Conservation (phyloP, 768 basidiomycete species). For the Tulasnella sp. region DNA sequence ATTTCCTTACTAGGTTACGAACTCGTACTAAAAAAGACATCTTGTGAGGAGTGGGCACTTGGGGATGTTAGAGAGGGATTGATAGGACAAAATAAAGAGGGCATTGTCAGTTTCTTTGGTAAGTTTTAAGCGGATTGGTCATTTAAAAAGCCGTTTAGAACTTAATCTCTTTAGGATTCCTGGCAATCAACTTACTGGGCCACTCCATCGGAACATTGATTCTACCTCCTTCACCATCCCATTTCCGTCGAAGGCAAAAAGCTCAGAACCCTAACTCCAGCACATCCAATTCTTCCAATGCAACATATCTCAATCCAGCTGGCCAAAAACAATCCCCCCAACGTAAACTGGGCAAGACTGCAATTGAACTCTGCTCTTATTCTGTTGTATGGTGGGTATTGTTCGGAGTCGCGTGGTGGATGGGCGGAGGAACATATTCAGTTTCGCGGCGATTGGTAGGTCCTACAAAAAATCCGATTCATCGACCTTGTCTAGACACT, state of each 20-base stretch:
- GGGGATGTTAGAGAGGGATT: constrained; percentile 47
- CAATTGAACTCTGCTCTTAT: constrained; percentile 64
- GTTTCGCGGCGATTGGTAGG: constrained; percentile 54
- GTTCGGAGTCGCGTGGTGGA: constrained; percentile 27
- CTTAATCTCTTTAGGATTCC: constrained; percentile 46
- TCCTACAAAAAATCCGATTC: constrained; percentile 15
- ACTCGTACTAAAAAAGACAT: constrained; percentile 39
- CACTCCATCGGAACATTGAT: constrained; percentile 67
- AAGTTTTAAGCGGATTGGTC: background rate
- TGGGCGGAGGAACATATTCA: constrained; percentile 23
- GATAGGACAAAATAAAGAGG: constrained; percentile 82
- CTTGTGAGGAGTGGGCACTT: constrained; percentile 53
- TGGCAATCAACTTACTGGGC: constrained; percentile 80
- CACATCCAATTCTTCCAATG: background rate
- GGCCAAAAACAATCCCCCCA: background rate
- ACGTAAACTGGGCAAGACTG: constrained; percentile 41
- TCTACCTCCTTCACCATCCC: constrained; percentile 64
- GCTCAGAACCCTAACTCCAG: constrained; percentile 4
- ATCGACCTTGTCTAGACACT: background rate
- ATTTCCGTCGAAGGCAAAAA: constrained; percentile 43
- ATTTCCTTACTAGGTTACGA: constrained; percentile 54
- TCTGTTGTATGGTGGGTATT: constrained; percentile 65
- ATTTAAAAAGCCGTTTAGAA: background rate
- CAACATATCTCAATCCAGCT: background rate
- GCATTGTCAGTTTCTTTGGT: constrained; percentile 69